These are phyloP conservation scores for Allantophomopsis cytisporea DNA, from an alignment of 2,329 filamentous ascomycete species.

Conservation along the genomic window DNA sequence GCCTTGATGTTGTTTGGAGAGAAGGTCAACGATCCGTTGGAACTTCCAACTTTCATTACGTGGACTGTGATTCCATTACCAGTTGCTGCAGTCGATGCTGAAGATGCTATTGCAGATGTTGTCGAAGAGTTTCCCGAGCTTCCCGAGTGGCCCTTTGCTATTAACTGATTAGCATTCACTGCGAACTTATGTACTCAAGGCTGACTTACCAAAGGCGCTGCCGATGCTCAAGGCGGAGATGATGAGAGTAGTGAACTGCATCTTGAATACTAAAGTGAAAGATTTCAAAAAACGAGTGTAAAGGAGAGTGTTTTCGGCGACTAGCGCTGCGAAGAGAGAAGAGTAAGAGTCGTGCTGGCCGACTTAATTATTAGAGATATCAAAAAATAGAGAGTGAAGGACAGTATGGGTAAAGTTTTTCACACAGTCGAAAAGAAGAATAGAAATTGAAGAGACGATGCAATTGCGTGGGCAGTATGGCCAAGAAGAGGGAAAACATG, in stretches of 20 bases:
- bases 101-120: neutral
- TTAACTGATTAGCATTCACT: neutral
- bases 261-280: slow-evolving; percentile 9
- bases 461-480: neutral
- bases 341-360: slow-evolving; percentile 1
- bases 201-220: slow-evolving; percentile 14
- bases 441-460: slow-evolving; percentile 1
- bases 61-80: slow-evolving; percentile 28
- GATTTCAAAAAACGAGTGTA: neutral
- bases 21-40: slow-evolving; percentile 37
- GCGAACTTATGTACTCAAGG: too few species aligned
- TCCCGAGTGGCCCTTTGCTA: neutral
- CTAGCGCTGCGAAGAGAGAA: slow-evolving; percentile 2
- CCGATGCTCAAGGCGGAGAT: slow-evolving; percentile 15
- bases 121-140: neutral
- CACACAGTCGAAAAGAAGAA: slow-evolving; percentile 2
- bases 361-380: slow-evolving; percentile 3
- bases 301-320: neutral
- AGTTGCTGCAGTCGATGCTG: neutral
- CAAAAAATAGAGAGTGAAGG: slow-evolving; percentile 2
- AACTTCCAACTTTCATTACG: slow-evolving; percentile 48
- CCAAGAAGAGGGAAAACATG: neutral
- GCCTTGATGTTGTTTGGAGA: slow-evolving; percentile 53
- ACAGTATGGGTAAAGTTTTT: slow-evolving; percentile 1
- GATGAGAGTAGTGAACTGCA: slow-evolving; percentile 20